phyloP scores from a whole-genome alignment of 805 yeast genomes.

The Kodamaea kaohsiungensis region DNA sequence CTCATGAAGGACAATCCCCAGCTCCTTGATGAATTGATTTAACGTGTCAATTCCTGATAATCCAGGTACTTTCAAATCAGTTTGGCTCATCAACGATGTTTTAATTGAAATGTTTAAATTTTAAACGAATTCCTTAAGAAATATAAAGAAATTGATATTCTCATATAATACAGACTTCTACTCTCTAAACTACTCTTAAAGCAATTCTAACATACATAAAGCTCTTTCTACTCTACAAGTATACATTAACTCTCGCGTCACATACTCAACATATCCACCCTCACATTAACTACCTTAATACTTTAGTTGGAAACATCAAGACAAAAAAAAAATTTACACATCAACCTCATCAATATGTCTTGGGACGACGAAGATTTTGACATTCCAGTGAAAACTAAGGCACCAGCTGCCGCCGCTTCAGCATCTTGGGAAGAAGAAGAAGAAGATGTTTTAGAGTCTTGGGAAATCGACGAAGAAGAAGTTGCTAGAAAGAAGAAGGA shows the following conservation, averaged over 20 bases:
- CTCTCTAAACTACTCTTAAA: too few relatives aligned
- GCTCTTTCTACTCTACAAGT: too few relatives aligned
- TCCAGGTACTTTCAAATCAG: neutral
- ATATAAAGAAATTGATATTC: neutral
- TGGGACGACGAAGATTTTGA: slow-evolving; percentile 93
- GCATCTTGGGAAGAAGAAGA: slow-evolving; percentile 73
- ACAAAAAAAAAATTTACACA: slow-evolving; percentile 2
- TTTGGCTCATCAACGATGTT: neutral
- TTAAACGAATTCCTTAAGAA: neutral
- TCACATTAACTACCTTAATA: neutral
- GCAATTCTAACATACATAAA: neutral
- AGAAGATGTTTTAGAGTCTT: slow-evolving; percentile 75
- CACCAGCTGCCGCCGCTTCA: slow-evolving; percentile 47
- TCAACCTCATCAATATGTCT: slow-evolving; percentile 33
- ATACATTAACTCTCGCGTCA: too few relatives aligned
- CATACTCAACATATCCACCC: too few relatives aligned
- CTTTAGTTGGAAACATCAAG: neutral
- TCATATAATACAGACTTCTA: too few relatives aligned
- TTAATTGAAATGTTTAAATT: neutral
- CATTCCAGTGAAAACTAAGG: slow-evolving; percentile 47
- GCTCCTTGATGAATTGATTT: neutral
- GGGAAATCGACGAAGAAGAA: slow-evolving; percentile 85
- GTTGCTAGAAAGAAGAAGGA: slow-evolving; percentile 50
- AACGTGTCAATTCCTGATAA: neutral
- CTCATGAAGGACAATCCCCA: slow-evolving; percentile 10